Conservation (phyloP, 306 rosid genomes). For the Cicer yamashitae region DNA sequence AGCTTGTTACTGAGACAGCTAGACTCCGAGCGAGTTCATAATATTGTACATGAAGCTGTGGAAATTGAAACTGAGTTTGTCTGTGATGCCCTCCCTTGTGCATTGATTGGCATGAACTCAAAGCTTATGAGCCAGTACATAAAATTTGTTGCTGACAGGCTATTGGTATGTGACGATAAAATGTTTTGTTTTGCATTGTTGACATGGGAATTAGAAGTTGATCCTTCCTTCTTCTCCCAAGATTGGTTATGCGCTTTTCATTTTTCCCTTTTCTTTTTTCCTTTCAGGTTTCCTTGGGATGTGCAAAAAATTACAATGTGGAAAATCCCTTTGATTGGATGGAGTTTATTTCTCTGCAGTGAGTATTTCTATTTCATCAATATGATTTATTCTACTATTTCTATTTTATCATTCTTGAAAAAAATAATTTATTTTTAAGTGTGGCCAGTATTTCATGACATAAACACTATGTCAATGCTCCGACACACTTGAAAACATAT, state of each 20-base stretch:
- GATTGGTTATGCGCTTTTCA: constrained; percentile 19
- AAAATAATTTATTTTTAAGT: background rate
- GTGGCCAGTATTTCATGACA: background rate
- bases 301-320: constrained; percentile 68
- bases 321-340: constrained; percentile 95
- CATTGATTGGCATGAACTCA: constrained; percentile 93
- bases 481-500: too few species aligned
- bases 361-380: constrained; percentile 54
- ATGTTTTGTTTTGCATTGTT: background rate
- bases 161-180: constrained; percentile 62
- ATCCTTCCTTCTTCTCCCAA: background rate
- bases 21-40: constrained; percentile 54
- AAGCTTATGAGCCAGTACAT: constrained; percentile 90
- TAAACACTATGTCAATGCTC: background rate
- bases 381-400: constrained; percentile 5
- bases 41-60: constrained; percentile 71
- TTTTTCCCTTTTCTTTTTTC: constrained; percentile 4
- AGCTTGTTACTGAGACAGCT: constrained; percentile 73
- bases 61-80: constrained; percentile 82
- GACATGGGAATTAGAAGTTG: constrained; percentile 6
- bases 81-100: constrained; percentile 89
- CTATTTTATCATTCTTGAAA: background rate
- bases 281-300: constrained; percentile 72
- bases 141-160: constrained; percentile 89
- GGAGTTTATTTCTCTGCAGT: constrained; percentile 95